Base-by-base conservation (phyloP, 352 stramenopile species). In the Phytophthora tubulina region DNA sequence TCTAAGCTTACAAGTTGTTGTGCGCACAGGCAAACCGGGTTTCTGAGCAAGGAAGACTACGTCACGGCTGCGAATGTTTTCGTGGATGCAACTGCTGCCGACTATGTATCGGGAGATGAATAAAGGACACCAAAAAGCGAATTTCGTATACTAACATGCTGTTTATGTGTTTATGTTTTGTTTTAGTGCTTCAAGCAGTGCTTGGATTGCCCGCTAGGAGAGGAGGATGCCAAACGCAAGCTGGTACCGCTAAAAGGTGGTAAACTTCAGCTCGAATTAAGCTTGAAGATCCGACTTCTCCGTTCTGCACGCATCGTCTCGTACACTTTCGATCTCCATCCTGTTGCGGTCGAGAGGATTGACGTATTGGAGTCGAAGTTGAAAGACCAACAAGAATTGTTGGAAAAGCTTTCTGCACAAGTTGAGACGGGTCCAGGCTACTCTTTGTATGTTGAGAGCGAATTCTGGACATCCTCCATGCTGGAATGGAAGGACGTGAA, bases 281-380 rank as follows among this genome's bases (percentile, higher is more conserved):
- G n/a, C 14, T 48, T 68, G 8, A 55, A 73, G 8, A 49, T 63
- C 27, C 57, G 50, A 8, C 4, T 68, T 21, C 51, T 68, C 6
- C 42, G 27, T 6, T 70, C 52, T 3, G 45, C 27, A 41, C 52
- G 67, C 2, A 11, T 11, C 6, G 36, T 58, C n/a, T 42, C 2
- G 10, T 74, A 74, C 33, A 15, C 36, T 17, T 74, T 73, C 17
- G 15, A 58, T 14, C 46, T 66, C 2, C 11, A 66, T 1, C 67
- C 67, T 13, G 14, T 66, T 11, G 27, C 45, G 27, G 53, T 66
- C 11, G 52, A 69, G 30, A 8, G n/a, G 3, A 57, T 72, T 48
- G 49, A 72, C 27, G 52, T 72, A 15, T 31, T 69, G 8, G 66
- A 63, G 46, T 70, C 66, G n/a, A 74, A 62, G 52, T 2, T 70